A percentile compares a stretch with the other conserved stretches of the same genome.
Evolutionary conservation across 306 rosid species (phyloP).

Genomic region (Elaeagnus macrophylla): DNA sequence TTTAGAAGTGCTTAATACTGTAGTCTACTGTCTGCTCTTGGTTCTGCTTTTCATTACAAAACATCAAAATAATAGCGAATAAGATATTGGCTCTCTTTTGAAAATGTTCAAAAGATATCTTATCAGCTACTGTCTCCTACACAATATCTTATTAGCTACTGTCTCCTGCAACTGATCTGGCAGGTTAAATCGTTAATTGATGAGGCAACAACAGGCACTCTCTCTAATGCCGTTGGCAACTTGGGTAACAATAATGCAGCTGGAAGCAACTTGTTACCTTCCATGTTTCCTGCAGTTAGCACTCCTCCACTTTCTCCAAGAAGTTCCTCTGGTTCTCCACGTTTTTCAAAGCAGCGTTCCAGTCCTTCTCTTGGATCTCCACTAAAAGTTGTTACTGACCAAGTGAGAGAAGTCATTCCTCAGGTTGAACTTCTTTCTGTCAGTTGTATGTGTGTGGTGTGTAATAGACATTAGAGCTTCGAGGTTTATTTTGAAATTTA

Average conservation of each 20-base stretch:
- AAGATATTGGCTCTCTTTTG: neutral
- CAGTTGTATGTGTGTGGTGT: conserved; percentile 1
- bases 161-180: conserved; percentile 26
- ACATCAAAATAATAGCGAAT: too few species aligned
- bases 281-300: conserved; percentile 59
- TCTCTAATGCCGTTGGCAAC: conserved; percentile 36
- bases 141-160: conserved; percentile 6
- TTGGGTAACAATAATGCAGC: conserved; percentile 29
- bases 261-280: conserved; percentile 40
- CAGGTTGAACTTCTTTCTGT: conserved; percentile 41
- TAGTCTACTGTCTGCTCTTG: too few species aligned
- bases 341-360: conserved; percentile 43
- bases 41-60: too few species aligned
- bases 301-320: conserved; percentile 82
- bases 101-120: conserved; percentile 3
- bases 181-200: conserved; percentile 65
- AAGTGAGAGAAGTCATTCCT: conserved; percentile 59
- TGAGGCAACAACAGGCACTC: conserved; percentile 49
- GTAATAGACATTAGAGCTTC: neutral
- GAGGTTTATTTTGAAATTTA: conserved; percentile 9
- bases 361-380: conserved; percentile 70
- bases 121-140: neutral
- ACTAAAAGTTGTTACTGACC: conserved; percentile 52
- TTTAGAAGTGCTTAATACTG: too few species aligned
- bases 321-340: conserved; percentile 76